Evolutionary conservation across 805 yeast genomes (phyloP).

Genomic region (Saturnispora silvae): DNA sequence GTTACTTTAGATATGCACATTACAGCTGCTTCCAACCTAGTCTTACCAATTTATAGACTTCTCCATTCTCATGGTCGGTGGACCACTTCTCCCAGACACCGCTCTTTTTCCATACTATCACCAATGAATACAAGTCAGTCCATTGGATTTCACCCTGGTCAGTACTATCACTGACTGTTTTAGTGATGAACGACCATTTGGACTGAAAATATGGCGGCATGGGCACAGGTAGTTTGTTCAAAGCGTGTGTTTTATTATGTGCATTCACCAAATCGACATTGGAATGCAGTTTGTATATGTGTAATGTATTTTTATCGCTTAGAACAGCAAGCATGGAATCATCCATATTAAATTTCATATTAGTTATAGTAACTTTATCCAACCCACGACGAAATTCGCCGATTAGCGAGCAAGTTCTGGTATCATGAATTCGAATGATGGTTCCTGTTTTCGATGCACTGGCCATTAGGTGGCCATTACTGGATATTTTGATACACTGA

Average conservation of each 20-base stretch:
- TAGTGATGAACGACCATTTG: conserved; percentile 80
- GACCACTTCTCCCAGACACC: conserved; percentile 83
- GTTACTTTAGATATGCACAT: conserved; percentile 3
- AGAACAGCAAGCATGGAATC: conserved; percentile 72
- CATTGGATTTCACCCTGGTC: conserved; percentile 53
- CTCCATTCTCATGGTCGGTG: too few species aligned
- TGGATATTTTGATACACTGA: conserved; percentile 51
- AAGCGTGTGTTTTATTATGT: conserved; percentile 44
- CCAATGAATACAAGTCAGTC: conserved; percentile 63
- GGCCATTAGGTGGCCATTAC: conserved; percentile 60
- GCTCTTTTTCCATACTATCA: conserved; percentile 63
- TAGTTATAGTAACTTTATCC: conserved; percentile 71
- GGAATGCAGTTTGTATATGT: conserved; percentile 48
- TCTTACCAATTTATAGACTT: conserved; percentile 46
- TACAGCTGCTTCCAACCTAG: conserved; percentile 53
- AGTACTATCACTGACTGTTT: conserved; percentile 31
- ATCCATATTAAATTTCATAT: conserved; percentile 74
- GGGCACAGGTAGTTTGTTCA: conserved; percentile 29
- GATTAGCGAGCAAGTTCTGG: conserved; percentile 55
- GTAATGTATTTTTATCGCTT: conserved; percentile 83
- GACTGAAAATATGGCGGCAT: conserved; percentile 67
- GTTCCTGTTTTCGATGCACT: conserved; percentile 81
- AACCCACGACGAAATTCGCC: conserved; percentile 85
- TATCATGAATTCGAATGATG: conserved; percentile 61
- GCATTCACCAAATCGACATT: neutral